A percentile compares a stretch with the other conserved stretches of the same genome.
phyloP scores from a whole-genome alignment of 148 eudicot genomes.

The Chenopodium suecicum region DNA sequence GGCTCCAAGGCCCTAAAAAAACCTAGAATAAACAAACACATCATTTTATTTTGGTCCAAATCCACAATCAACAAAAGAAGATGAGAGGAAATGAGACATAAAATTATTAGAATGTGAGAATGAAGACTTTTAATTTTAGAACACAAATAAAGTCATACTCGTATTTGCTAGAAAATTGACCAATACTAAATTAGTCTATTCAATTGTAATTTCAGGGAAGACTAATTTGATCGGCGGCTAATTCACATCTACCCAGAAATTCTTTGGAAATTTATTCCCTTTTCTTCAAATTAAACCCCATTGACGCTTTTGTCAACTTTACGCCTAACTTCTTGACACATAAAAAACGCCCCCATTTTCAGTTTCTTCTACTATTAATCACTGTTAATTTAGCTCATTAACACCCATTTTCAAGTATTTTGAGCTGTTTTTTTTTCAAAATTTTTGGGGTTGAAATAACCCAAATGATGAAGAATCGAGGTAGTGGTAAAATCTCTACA shows the following conservation, averaged over 20 bases:
- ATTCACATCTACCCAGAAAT: not conserved
- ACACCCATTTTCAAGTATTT: no score
- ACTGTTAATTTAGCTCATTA: not conserved
- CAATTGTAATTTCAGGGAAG: not conserved
- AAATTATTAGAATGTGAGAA: not conserved
- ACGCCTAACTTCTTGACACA: not conserved
- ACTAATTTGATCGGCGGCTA: not conserved
- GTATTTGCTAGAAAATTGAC: not conserved
- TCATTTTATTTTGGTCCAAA: not conserved
- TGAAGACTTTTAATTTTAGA: not conserved
- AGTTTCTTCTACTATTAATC: no score
- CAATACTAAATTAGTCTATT: not conserved
- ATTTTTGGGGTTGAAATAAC: not conserved
- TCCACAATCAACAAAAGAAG: not conserved
- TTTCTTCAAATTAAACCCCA: not conserved
- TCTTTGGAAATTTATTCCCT: not conserved
- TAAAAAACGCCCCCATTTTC: not conserved
- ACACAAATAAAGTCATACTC: not conserved
- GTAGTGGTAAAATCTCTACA: slow-evolving; percentile 53
- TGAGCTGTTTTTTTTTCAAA: no score
- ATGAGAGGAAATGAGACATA: not conserved
- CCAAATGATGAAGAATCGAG: slow-evolving; percentile 55
- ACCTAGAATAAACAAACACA: not conserved
- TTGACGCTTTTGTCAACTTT: not conserved
- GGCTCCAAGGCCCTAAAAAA: not conserved